phyloP scores from a whole-genome alignment of 2,329 filamentous ascomycete species.

The Trichothecium roseum region DNA sequence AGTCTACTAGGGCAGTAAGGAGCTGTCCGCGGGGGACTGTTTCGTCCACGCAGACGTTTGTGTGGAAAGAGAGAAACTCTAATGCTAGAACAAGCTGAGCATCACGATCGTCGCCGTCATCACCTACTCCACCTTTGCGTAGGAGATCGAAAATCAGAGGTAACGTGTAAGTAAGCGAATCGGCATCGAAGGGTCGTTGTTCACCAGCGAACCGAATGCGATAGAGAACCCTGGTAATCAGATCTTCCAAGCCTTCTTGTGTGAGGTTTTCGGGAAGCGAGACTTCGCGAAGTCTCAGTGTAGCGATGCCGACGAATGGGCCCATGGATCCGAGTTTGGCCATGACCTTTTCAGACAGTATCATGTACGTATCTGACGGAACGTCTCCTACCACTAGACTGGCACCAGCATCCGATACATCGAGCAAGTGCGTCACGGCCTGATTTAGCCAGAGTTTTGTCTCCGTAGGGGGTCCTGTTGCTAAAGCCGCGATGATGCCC shows the following conservation, averaged over 20 bases:
- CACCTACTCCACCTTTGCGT: conserved; percentile 66
- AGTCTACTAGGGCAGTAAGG: conserved; percentile 58
- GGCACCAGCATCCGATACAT: conserved; percentile 69
- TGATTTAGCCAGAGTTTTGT: conserved; percentile 79
- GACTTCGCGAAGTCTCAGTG: conserved; percentile 67
- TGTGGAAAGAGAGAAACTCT: conserved; percentile 84
- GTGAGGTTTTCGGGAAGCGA: conserved; percentile 62
- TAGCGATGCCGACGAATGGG: conserved; percentile 79
- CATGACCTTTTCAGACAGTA: conserved; percentile 67
- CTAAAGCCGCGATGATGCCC: conserved; percentile 74
- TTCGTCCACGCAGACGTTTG: conserved; percentile 63
- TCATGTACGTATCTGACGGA: conserved; percentile 68
- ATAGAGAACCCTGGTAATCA: conserved; percentile 84
- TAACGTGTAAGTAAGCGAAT: conserved; percentile 79
- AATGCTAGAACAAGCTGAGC: conserved; percentile 82
- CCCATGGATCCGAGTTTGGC: conserved; percentile 65
- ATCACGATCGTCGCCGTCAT: conserved; percentile 67
- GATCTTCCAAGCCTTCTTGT: conserved; percentile 70
- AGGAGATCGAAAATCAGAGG: conserved; percentile 74
- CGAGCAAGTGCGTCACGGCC: conserved; percentile 63
- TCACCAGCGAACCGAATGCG: conserved; percentile 83
- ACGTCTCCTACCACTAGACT: conserved; percentile 72
- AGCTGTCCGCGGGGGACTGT: conserved; percentile 68
- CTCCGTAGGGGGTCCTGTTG: conserved; percentile 80
- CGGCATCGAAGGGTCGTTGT: conserved; percentile 83